Evolutionary conservation across 371 early-diverging fungal genomes (phyloP), one percentile per base, ranked within the genome.

Genomic region (Circinella umbellata): DNA sequence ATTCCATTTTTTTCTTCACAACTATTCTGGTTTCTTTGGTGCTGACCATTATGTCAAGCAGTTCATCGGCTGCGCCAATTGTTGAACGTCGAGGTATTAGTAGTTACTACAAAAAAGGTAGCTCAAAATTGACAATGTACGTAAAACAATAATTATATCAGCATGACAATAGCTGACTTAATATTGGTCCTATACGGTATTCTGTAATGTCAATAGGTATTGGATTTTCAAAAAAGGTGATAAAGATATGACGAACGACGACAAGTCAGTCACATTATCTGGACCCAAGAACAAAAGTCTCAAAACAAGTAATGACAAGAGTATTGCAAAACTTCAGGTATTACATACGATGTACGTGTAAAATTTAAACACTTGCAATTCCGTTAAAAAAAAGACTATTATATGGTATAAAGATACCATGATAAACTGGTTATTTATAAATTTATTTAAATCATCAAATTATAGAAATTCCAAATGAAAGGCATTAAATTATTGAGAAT

Each of bases 391-490:
- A n/a, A n/a, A n/a, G n/a, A n/a, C n/a, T n/a, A 68, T 6, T 39
- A 39, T 39, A 39, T 39, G 10, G 39, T 6, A 10, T 39, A 39
- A 10, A 6, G 39, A 39, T 39, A 39, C 6, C 4, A 39, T 39
- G 10, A 39, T 39, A n/a, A n/a, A n/a, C n/a, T n/a, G n/a, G n/a
- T n/a, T n/a, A n/a, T n/a, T n/a, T n/a, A 35, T 47, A 39, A 14
- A 54, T 49, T 48, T 62, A 35, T 57, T 20, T n/a, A 37, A 64
- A 7, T 15, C 4, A 14, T 15, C 13, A n/a, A n/a, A n/a, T n/a
- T 55, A 20, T 67, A 75, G 69, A 76, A 74, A 66, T 76, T 74
- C 18, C 71, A 79, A 71, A 79, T 79, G 76, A 76, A 79, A 69
- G 76, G 75, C 49, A 79, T 75, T 7, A 74, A 75, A 15, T 55